Evolutionary conservation across 805 yeast species (phyloP), one percentile per base, ranked within the genome.

Genomic region (Candida michaelii): DNA sequence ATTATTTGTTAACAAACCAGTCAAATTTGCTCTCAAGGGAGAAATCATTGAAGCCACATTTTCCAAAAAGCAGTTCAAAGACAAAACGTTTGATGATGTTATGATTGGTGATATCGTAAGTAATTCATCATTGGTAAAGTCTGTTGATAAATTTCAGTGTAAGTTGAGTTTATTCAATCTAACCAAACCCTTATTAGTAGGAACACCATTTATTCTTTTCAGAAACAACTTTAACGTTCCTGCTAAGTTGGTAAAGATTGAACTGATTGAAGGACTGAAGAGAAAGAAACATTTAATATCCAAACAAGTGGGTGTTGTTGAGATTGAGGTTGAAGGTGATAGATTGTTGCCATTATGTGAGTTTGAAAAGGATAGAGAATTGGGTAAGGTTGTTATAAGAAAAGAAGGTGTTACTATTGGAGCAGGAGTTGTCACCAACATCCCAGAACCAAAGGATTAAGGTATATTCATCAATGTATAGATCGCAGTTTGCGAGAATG

Each of bases 171-270:
- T 70, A 37, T 71, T 70, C 51, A 62, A 70, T 45, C 58, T 81
- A 53, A 73, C 72, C 27, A 73, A 86, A 49, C 97, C 97, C 0
- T 62, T 89, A 35, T 65, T 89, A 30, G 81, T 83, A 11, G 97
- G 97, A 6, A 74, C 95, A 0, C 83, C 90, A 30, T 74, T 89
- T 49, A 77, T 88, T 30, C 60, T 88, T 40, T 89, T 89, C 63
- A 74, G 90, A 46, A 89, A 90, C 48, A 82, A 87, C 44, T 73
- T 80, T 18, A 80, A 83, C 32, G 77, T 79, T 31, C 87, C 93
- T 1, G 89, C 89, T 4, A 76, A 82, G 48, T 65, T 89, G 15
- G 55, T 71, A 32, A 74, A 74, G 46, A 72, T 81, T 51, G 39
- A 65, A 12, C 56, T 48, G 24, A 50, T 61, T 12, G 59, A 61